Percentiles rank a stretch among this genome's conserved stretches.
phyloP scores from a whole-genome alignment of 108 stramenopile genomes.

The Bacterosira constricta region DNA sequence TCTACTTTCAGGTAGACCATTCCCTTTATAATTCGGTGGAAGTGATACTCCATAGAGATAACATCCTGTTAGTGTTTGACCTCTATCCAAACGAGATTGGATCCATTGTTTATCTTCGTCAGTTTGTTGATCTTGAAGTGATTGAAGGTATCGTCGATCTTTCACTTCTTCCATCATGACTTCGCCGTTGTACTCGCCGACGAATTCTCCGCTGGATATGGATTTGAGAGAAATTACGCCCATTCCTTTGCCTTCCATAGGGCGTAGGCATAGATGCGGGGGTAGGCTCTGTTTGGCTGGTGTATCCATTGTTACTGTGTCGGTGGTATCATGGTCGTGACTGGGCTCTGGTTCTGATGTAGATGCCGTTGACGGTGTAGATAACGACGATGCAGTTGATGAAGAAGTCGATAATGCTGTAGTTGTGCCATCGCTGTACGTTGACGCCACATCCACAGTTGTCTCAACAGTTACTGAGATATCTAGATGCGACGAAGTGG shows the following conservation, averaged over 20 bases:
- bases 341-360: not conserved
- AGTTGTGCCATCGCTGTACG: not conserved
- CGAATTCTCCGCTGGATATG: constrained; percentile 22
- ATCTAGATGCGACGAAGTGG: too few relatives aligned
- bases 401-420: not conserved
- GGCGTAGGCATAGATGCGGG: constrained; percentile 19
- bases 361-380: not conserved
- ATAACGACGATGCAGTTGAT: not conserved
- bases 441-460: not conserved
- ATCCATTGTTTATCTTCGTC: constrained; percentile 47
- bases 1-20: not conserved
- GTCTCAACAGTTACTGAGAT: too few relatives aligned
- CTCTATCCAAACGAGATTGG: constrained; percentile 41
- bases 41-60: constrained; percentile 49
- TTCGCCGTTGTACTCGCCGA: constrained; percentile 62
- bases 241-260: constrained; percentile 43
- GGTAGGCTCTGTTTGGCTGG: constrained; percentile 51
- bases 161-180: constrained; percentile 37
- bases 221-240: constrained; percentile 24
- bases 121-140: constrained; percentile 4
- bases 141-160: constrained; percentile 50
- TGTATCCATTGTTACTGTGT: constrained; percentile 31
- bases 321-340: not conserved
- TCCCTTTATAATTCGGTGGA: constrained; percentile 6
- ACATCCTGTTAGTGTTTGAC: constrained; percentile 44